phyloP scores from a whole-genome alignment of 208 protist species.

The Leptomonas seymouri region DNA sequence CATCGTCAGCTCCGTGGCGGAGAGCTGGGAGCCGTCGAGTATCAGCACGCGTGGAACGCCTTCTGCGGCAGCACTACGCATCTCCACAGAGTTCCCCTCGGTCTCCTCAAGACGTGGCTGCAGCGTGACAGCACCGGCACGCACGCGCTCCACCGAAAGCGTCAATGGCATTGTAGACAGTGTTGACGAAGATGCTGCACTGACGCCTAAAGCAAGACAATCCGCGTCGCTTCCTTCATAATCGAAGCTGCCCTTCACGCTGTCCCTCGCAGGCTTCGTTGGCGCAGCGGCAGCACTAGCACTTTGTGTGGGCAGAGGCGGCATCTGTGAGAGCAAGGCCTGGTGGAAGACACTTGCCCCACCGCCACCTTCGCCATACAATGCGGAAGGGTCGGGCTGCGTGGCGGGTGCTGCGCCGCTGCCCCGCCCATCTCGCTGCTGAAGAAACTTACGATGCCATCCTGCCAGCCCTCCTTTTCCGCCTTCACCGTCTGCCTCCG shows the following conservation, averaged over 20 bases:
- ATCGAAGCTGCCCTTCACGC: background rate
- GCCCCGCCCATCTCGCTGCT: background rate
- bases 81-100: background rate
- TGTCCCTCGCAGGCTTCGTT: background rate
- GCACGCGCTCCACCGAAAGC: constrained; percentile 13
- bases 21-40: constrained; percentile 39
- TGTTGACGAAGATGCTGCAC: background rate
- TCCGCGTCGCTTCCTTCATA: background rate
- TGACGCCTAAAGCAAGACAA: background rate
- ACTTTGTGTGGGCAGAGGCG: constrained; percentile 2
- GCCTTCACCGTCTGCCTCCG: background rate
- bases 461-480: background rate
- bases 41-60: constrained; percentile 48
- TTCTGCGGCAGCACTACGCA: background rate
- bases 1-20: constrained; percentile 48
- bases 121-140: constrained; percentile 16
- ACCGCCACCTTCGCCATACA: constrained; percentile 11
- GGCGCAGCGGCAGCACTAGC: background rate
- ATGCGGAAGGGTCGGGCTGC: background rate
- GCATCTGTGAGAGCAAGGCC: constrained; percentile 41
- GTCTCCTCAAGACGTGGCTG: background rate
- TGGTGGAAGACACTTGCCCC: constrained; percentile 36
- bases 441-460: background rate
- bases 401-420: background rate
- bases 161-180: background rate